These are phyloP conservation scores for Fusarium xyrophilum DNA, from an alignment of 2,329 filamentous ascomycete genomes.

Conservation along the genomic window DNA sequence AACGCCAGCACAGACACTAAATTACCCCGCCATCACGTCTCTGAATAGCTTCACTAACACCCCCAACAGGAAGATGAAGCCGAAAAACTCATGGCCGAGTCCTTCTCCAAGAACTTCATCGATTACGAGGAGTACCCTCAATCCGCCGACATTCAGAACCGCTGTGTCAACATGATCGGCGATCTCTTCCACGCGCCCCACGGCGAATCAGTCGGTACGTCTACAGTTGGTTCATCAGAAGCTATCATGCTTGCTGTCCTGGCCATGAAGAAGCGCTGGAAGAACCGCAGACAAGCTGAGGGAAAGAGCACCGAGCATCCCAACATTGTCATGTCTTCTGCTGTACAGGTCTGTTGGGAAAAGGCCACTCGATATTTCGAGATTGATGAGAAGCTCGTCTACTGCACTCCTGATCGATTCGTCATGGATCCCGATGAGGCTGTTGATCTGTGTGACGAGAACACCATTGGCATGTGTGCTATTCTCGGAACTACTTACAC, in stretches of 20 bases:
- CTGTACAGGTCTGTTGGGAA: constrained; percentile 97
- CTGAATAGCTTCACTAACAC: constrained; percentile 30
- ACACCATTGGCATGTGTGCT: constrained; percentile 87
- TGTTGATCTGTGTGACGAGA: constrained; percentile 68
- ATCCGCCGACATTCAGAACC: constrained; percentile 86
- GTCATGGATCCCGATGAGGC: constrained; percentile 70
- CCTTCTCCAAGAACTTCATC: constrained; percentile 95
- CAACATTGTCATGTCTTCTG: constrained; percentile 95
- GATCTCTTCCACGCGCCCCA: constrained; percentile 83
- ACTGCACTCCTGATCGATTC: constrained; percentile 66
- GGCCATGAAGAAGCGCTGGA: constrained; percentile 96
- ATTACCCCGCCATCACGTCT: constrained; percentile 7
- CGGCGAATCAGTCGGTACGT: constrained; percentile 80
- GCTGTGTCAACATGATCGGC: constrained; percentile 90
- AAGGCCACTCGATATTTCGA: constrained; percentile 91
- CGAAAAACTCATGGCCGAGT: constrained; percentile 93
- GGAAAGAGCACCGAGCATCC: constrained; percentile 82
- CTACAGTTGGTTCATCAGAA: constrained; percentile 88
- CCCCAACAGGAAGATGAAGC: constrained; percentile 80
- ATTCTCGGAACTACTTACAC: constrained; percentile 96
- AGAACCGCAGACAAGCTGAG: constrained; percentile 81
- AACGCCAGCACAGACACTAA: constrained; percentile 1
- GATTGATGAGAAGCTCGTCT: constrained; percentile 84
- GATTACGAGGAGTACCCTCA: constrained; percentile 87
- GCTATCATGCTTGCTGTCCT: constrained; percentile 83